These are phyloP conservation scores for Malassezia japonica DNA, from an alignment of 1,284 basidiomycete genomes.

Conservation along the genomic window DNA sequence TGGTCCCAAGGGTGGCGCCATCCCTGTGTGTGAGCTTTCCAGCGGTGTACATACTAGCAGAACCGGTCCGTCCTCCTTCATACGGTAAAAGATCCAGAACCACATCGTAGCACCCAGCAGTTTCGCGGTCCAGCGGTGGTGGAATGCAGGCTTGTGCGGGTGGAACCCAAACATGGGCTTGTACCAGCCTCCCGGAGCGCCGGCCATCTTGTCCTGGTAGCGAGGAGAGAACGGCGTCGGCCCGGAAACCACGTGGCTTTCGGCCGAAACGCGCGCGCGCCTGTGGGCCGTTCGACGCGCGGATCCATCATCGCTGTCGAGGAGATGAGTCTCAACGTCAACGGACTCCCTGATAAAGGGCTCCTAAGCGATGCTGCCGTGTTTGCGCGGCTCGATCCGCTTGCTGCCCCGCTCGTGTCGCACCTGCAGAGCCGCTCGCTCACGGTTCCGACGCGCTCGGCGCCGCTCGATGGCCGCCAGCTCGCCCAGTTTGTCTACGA, in stretches of 20 bases:
- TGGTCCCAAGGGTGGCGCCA: constrained; percentile 43
- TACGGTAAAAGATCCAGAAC: constrained; percentile 47
- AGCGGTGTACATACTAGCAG: constrained; percentile 31
- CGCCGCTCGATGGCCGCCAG: constrained; percentile 7
- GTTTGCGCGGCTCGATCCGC: constrained; percentile 13
- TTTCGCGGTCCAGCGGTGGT: constrained; percentile 38
- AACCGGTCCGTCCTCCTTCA: constrained; percentile 45
- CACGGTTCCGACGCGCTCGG: background rate
- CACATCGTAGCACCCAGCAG: constrained; percentile 45
- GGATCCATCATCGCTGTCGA: background rate
- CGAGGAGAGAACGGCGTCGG: background rate
- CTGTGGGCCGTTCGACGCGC: background rate
- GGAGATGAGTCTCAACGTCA: constrained; percentile 23
- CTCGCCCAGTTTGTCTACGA: constrained; percentile 21
- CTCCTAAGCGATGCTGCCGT: constrained; percentile 15
- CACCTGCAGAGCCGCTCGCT: constrained; percentile 4
- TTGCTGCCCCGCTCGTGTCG: constrained; percentile 16
- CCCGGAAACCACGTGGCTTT: constrained; percentile 6
- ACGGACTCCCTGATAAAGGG: constrained; percentile 20
- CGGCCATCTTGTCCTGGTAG: constrained; percentile 7
- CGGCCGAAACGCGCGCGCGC: constrained; percentile 8
- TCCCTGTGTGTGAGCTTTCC: too few relatives aligned
- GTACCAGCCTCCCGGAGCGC: constrained; percentile 30
- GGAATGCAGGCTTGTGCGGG: constrained; percentile 40
- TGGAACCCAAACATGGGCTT: constrained; percentile 36